phyloP scores from a whole-genome alignment of 176 grass and related monocot species.

The Oropetium thomaeum region DNA sequence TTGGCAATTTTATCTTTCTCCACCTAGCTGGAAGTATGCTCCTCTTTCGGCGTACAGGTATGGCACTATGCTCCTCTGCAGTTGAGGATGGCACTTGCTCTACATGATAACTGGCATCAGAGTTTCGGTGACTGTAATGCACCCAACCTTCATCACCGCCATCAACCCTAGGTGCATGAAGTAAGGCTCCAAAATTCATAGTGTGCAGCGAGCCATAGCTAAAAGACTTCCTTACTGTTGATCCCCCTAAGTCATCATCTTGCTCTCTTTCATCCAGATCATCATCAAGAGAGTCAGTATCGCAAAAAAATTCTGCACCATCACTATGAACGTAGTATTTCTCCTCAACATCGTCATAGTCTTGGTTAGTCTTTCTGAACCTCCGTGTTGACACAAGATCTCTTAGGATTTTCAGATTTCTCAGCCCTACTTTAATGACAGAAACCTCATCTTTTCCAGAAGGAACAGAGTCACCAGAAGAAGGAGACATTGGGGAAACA shows the following conservation, averaged over 20 bases:
- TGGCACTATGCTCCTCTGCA: slow-evolving; percentile 37
- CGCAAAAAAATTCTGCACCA: slow-evolving; percentile 56
- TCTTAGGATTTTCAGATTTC: slow-evolving; percentile 81
- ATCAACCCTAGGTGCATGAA: slow-evolving; percentile 56
- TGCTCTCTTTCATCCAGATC: slow-evolving; percentile 49
- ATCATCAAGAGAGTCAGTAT: slow-evolving; percentile 76
- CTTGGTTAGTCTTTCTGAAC: slow-evolving; percentile 59
- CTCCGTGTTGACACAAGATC: slow-evolving; percentile 63
- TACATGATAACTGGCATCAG: slow-evolving; percentile 59
- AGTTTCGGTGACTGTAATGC: slow-evolving; percentile 76
- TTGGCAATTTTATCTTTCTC: slow-evolving; percentile 78
- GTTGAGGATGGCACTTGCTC: slow-evolving; percentile 44
- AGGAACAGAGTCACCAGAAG: slow-evolving; percentile 56
- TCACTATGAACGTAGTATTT: slow-evolving; percentile 71
- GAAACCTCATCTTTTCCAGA: slow-evolving; percentile 75
- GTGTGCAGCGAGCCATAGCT: slow-evolving; percentile 84
- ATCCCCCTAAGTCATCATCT: slow-evolving; percentile 55
- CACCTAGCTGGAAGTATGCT: slow-evolving; percentile 81
- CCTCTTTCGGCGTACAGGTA: slow-evolving; percentile 48
- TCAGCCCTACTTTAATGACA: slow-evolving; percentile 76
- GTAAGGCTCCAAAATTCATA: slow-evolving; percentile 60
- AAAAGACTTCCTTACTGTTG: slow-evolving; percentile 76
- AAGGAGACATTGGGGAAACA: slow-evolving; percentile 45
- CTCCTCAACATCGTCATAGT: slow-evolving; percentile 64
- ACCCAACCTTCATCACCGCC: slow-evolving; percentile 78